Percentiles rank a stretch among this genome's conserved stretches.
Conservation (phyloP, 257 asterid genomes). For the Catharanthus roseus region DNA sequence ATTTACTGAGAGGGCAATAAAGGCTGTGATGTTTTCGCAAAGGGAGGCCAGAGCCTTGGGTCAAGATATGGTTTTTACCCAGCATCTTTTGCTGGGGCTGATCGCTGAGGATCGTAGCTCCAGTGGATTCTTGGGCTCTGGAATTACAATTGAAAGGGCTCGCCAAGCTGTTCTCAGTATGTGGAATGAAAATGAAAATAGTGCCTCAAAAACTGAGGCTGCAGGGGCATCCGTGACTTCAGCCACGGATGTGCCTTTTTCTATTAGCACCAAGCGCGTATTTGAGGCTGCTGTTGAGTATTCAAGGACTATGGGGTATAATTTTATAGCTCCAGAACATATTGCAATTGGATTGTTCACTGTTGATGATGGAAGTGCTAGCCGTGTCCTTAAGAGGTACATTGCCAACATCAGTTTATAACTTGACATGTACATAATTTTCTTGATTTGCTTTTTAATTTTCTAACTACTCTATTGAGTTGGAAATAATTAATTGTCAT, state of each 20-base stretch:
- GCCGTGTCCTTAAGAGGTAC: conserved; percentile 80
- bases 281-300: conserved; percentile 98
- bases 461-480: not conserved
- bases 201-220: conserved; percentile 15
- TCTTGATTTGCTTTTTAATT: not conserved
- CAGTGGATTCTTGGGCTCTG: conserved; percentile 77
- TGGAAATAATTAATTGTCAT: not conserved
- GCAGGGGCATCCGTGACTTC: conserved; percentile 38
- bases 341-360: conserved; percentile 85
- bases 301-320: conserved; percentile 79
- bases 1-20: conserved; percentile 89
- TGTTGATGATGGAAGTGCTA: conserved; percentile 82
- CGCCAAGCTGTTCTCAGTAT: conserved; percentile 69
- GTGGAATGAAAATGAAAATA: conserved; percentile 46
- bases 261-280: conserved; percentile 59
- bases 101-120: conserved; percentile 86
- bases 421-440: not conserved
- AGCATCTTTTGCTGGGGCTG: conserved; percentile 84
- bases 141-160: conserved; percentile 59
- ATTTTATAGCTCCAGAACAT: conserved; percentile 91
- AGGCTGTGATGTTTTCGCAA: conserved; percentile 85
- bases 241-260: conserved; percentile 82
- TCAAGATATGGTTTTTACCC: conserved; percentile 62
- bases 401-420: not conserved
- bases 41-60: conserved; percentile 81